Evolutionary conservation across 2,329 filamentous ascomycete genomes (phyloP).

Genomic region (Ophiostoma sp.): DNA sequence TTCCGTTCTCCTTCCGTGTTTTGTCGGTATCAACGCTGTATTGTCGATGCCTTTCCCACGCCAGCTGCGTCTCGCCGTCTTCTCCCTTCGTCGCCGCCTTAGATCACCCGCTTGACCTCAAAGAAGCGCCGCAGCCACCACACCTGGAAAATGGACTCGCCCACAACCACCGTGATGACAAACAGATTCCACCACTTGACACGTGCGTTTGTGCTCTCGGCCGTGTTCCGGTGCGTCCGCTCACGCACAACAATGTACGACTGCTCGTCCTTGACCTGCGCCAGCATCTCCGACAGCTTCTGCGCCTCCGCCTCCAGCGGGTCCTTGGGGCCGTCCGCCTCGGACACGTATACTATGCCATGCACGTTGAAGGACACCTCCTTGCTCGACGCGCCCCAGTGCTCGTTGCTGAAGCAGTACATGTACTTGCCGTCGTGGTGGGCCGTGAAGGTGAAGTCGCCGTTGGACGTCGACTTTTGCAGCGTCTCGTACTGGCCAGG

Average conservation of each 20-base stretch:
- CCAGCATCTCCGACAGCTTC: slow-evolving; percentile 77
- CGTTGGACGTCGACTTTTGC: slow-evolving; percentile 79
- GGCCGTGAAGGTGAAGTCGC: slow-evolving; percentile 90
- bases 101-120: slow-evolving; percentile 74
- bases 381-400: slow-evolving; percentile 94
- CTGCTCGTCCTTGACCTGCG: slow-evolving; percentile 96
- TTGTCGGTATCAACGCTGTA: not conserved
- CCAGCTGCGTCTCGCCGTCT: not conserved
- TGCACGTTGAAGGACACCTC: slow-evolving; percentile 99
- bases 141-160: slow-evolving; percentile 95
- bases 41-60: not conserved
- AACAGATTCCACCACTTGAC: slow-evolving; percentile 99
- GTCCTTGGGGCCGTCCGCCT: slow-evolving; percentile 79
- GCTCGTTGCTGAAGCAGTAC: slow-evolving; percentile 99
- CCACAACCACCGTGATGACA: slow-evolving; percentile 83
- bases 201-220: slow-evolving; percentile 93
- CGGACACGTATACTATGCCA: slow-evolving; percentile 94
- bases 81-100: slow-evolving; percentile 30
- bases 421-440: slow-evolving; percentile 81
- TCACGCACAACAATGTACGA: slow-evolving; percentile 94
- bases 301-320: slow-evolving; percentile 90
- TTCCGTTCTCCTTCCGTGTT: not conserved
- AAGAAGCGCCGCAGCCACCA: slow-evolving; percentile 99
- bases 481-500: slow-evolving; percentile 72
- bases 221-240: slow-evolving; percentile 95